These are phyloP conservation scores for Comarum palustre DNA, from an alignment of 306 rosid species.

Conservation along the genomic window DNA sequence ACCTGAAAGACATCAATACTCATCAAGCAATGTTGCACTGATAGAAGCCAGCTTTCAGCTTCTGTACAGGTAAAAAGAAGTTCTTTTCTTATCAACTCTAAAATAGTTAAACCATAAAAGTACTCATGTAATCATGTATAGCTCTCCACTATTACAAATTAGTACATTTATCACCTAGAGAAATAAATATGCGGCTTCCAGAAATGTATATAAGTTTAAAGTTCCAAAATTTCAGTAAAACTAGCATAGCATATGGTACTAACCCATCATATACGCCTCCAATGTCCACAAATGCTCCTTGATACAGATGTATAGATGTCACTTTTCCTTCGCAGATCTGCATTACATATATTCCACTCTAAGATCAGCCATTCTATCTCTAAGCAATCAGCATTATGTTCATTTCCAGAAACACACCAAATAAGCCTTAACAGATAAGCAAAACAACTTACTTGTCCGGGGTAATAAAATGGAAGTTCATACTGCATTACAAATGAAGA, in stretches of 20 bases:
- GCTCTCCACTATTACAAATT: neutral
- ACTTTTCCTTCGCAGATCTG: slow-evolving; percentile 91
- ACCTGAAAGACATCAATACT: slow-evolving; percentile 54
- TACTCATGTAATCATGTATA: neutral
- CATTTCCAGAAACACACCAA: neutral
- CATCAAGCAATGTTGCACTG: slow-evolving; percentile 27
- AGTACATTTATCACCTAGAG: neutral
- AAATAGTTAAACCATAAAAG: neutral
- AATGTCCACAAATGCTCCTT: slow-evolving; percentile 97
- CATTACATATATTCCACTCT: slow-evolving; percentile 22
- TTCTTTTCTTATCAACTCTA: neutral
- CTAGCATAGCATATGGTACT: slow-evolving; percentile 12
- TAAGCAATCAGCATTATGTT: neutral
- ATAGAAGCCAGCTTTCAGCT: neutral
- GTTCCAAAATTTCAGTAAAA: neutral
- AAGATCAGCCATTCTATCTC: neutral
- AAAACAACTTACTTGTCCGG: slow-evolving; percentile 77
- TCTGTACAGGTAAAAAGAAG: neutral
- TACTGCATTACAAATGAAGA: slow-evolving; percentile 63
- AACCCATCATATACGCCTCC: slow-evolving; percentile 98
- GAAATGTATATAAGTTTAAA: neutral
- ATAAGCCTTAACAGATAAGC: neutral
- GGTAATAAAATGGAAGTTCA: slow-evolving; percentile 93
- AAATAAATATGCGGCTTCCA: neutral
- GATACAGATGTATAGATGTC: slow-evolving; percentile 79